These are phyloP conservation scores for Candida tibetensis DNA, from an alignment of 805 yeast genomes.

Conservation along the genomic window DNA sequence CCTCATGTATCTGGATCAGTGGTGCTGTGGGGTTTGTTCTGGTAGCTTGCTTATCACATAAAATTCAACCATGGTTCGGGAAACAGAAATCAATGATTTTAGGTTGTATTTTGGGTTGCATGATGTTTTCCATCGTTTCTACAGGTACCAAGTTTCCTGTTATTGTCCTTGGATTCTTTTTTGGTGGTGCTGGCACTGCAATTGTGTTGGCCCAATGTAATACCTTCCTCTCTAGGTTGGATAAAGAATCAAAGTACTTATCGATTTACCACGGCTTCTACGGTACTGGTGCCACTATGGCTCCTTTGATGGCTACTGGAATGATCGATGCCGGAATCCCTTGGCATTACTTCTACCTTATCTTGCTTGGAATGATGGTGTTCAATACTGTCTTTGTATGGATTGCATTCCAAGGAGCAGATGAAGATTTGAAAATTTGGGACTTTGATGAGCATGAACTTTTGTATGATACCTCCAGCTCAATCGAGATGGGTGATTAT, in stretches of 20 bases:
- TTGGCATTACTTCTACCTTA: conserved; percentile 56
- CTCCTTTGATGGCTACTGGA: conserved; percentile 63
- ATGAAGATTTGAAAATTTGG: conserved; percentile 42
- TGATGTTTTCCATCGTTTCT: conserved; percentile 46
- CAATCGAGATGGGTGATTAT: neutral
- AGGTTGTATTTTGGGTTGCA: conserved; percentile 34
- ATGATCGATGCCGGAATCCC: conserved; percentile 47
- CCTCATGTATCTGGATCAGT: conserved; percentile 56
- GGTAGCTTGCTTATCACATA: conserved; percentile 48
- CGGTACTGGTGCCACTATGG: conserved; percentile 69
- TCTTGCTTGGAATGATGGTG: conserved; percentile 42
- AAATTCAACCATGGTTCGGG: conserved; percentile 40
- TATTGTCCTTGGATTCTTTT: conserved; percentile 46
- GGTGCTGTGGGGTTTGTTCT: conserved; percentile 55
- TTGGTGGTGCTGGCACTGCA: conserved; percentile 59
- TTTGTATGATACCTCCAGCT: neutral
- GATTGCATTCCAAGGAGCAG: conserved; percentile 49
- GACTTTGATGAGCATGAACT: conserved; percentile 17
- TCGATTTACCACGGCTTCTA: conserved; percentile 67
- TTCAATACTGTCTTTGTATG: conserved; percentile 31
- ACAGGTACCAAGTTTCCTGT: conserved; percentile 51
- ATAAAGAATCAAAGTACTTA: conserved; percentile 54
- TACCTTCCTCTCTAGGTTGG: conserved; percentile 48
- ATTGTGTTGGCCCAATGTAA: conserved; percentile 49
- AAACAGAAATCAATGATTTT: conserved; percentile 36